Base-by-base conservation (phyloP, 331 rosid species). In the Quercus tomentella region DNA sequence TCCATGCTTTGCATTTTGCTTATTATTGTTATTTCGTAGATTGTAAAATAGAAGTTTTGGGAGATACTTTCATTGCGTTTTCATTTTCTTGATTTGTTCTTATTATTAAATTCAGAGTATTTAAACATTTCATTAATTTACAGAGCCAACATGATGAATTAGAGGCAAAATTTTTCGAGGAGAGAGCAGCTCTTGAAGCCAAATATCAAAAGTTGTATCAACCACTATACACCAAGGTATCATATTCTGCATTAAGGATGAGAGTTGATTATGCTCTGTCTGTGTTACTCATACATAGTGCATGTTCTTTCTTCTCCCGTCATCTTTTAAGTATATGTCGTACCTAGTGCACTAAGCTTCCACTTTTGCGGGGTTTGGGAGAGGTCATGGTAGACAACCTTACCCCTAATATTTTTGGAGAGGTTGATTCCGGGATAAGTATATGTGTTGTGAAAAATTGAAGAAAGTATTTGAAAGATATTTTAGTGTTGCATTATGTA, bases 131-230 rank as follows among this genome's bases (percentile, higher is more conserved):
- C 72, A 26, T 81, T n/a, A 30, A 3, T 63, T 16, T 68, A 45
- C 88, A 93, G 98, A 84, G 88, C 41, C 90, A 90, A 49, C 97
- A 91, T 60, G 94, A 93, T 70, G 97, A 93, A 54, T 75, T 91
- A 9, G 92, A 89, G 82, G 86, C 90, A 0, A 93, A 90, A 4
- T 93, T 91, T 86, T 87, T 93, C 1, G 97, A 93, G 79, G 98
- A 93, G 81, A 90, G 94, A 82, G 91, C 92, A 12, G 95, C 94
- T 6, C 92, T 93, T 18, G 97, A 93, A 77, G 98, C 94, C 58
- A 93, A 88, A 84, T 93, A 91, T 69, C 98, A 93, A 85, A 86
- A 83, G 25, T 52, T 93, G 79, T 91, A 89, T 81, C 91, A 87
- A 14, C 98, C 94, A 23, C 58, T 91, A 25, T 93, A 93, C 76